These are phyloP conservation scores for Pelargonium nanum DNA, from an alignment of 345 rosid species.

Conservation along the genomic window DNA sequence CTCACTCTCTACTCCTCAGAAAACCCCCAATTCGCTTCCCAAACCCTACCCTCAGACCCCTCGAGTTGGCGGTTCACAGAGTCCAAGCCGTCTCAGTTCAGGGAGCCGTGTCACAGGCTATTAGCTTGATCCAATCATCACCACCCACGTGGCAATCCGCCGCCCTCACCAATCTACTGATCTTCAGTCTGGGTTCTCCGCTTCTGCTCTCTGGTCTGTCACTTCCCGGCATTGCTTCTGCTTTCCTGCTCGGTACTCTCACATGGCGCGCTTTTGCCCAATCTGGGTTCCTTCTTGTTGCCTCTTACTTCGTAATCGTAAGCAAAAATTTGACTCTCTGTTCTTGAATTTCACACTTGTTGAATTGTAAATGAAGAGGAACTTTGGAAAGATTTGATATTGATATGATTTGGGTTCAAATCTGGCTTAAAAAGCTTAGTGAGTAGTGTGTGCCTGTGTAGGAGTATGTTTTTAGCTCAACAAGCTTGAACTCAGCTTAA, in stretches of 20 bases:
- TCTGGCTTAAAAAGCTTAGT: background rate
- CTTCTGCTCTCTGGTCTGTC: slow-evolving; percentile 75
- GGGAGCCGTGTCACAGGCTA: slow-evolving; percentile 37
- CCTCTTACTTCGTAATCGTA: slow-evolving; percentile 45
- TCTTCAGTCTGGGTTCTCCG: slow-evolving; percentile 69
- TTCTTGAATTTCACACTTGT: background rate
- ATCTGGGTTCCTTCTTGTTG: slow-evolving; percentile 80
- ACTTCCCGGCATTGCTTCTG: slow-evolving; percentile 62
- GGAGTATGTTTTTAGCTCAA: background rate
- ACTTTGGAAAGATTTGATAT: background rate
- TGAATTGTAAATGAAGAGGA: background rate
- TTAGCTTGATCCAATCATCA: slow-evolving; percentile 40
- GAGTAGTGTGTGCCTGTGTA: background rate
- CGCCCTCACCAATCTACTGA: slow-evolving; percentile 53
- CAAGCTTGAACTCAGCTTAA: background rate
- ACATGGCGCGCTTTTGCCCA: slow-evolving; percentile 96
- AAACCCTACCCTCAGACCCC: background rate
- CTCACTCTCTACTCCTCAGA: background rate
- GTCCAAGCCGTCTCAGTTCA: background rate
- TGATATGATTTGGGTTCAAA: background rate
- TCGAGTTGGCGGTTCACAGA: background rate
- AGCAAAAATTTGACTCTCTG: background rate
- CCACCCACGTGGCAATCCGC: slow-evolving; percentile 84
- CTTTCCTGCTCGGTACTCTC: slow-evolving; percentile 78
- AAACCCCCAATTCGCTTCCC: background rate